Evolutionary conservation across 2,329 filamentous ascomycete genomes (phyloP).

Genomic region (Didymella keratinophila): DNA sequence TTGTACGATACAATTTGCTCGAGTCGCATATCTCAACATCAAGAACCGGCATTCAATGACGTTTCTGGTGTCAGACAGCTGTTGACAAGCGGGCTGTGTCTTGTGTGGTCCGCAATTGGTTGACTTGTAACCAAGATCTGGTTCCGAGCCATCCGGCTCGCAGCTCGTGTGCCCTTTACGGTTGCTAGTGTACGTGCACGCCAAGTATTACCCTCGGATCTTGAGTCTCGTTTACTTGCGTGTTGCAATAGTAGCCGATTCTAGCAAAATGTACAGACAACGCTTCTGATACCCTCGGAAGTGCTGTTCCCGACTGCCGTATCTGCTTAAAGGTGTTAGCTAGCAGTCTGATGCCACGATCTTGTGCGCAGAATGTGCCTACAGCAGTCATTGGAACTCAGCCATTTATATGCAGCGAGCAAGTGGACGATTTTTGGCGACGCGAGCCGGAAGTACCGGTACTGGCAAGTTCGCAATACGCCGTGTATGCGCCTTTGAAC

Average conservation of each 20-base stretch:
- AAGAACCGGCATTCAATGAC: not conserved
- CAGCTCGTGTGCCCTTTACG: not conserved
- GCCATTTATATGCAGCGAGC: not conserved
- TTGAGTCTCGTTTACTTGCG: not conserved
- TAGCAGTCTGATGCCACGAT: not conserved
- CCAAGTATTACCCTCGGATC: slow-evolving; percentile 6
- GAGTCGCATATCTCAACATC: not conserved
- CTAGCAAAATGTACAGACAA: not conserved
- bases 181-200: not conserved
- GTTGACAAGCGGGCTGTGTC: not conserved
- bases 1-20: not conserved
- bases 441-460: not conserved
- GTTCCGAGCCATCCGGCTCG: not conserved
- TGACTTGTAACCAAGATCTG: not conserved
- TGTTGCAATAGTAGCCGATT: slow-evolving; percentile 3
- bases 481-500: slow-evolving; percentile 13
- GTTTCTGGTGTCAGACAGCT: not conserved
- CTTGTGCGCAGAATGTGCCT: not conserved
- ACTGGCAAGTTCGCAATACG: slow-evolving; percentile 12
- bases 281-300: not conserved
- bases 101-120: not conserved
- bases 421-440: slow-evolving; percentile 5
- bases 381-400: not conserved
- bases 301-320: not conserved
- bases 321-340: not conserved